These are phyloP conservation scores for Rostrohypoxylon terebratum DNA, from an alignment of 495 filamentous ascomycete genomes.

Conservation along the genomic window DNA sequence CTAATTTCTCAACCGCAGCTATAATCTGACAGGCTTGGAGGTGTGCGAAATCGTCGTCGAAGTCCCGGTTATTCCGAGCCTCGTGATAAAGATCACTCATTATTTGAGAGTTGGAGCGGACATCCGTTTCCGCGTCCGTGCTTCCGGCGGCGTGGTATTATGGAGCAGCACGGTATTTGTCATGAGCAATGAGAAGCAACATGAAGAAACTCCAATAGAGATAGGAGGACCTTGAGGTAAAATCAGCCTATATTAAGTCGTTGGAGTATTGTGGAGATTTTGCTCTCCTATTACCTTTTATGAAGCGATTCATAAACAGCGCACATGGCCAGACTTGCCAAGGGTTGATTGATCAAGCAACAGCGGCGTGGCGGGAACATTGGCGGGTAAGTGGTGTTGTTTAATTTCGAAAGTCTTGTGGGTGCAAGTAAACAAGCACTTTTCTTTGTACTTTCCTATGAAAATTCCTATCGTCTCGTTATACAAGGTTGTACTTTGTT, in stretches of 20 bases:
- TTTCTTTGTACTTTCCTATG: too few species aligned
- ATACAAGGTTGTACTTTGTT: too few species aligned
- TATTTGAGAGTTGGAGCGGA: background rate
- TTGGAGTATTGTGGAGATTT: too few species aligned
- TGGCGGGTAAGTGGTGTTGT: too few species aligned
- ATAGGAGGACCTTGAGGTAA: background rate
- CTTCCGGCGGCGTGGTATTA: background rate
- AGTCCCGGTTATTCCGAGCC: background rate
- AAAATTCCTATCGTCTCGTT: too few species aligned
- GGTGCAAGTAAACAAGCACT: too few species aligned
- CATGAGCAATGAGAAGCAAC: background rate
- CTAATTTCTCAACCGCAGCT: background rate
- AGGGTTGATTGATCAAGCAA: too few species aligned
- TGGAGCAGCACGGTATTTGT: background rate
- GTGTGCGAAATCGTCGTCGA: background rate
- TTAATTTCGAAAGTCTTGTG: too few species aligned
- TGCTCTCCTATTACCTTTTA: too few species aligned
- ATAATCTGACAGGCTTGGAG: background rate
- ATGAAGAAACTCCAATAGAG: background rate
- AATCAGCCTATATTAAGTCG: background rate
- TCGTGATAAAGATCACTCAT: background rate
- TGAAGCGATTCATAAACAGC: too few species aligned
- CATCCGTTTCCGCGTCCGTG: background rate
- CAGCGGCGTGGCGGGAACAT: too few species aligned
- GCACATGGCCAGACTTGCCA: too few species aligned